Percentiles rank a stretch among this genome's conserved stretches.
Conservation (phyloP, 306 rosid species). For the Amphicarpaea edgeworthii region DNA sequence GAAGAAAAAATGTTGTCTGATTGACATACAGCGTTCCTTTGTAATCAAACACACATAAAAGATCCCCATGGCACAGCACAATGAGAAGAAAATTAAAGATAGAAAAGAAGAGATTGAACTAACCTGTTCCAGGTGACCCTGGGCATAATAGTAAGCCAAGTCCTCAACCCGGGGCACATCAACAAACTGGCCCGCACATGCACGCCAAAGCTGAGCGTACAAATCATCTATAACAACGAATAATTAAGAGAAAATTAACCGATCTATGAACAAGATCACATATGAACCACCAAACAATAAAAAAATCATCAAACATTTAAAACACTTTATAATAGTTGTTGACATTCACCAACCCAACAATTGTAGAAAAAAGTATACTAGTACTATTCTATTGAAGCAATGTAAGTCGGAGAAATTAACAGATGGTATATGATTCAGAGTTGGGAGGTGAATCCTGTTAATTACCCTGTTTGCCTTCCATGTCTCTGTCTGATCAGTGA, state of each 20-base stretch:
- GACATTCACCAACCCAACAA: not conserved
- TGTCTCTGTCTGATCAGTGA: too few relatives aligned
- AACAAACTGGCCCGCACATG: slow-evolving; percentile 63
- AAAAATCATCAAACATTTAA: not conserved
- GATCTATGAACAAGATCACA: not conserved
- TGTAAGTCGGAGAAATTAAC: too few relatives aligned
- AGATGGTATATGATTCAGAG: too few relatives aligned
- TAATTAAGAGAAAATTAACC: not conserved
- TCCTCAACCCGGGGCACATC: slow-evolving; percentile 63
- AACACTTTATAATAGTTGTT: not conserved
- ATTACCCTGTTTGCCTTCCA: too few relatives aligned
- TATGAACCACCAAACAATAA: not conserved
- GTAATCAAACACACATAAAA: not conserved
- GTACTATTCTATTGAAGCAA: not conserved
- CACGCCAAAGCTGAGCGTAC: slow-evolving; percentile 55
- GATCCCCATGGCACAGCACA: not conserved
- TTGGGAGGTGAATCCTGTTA: too few relatives aligned
- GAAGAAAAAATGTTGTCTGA: not conserved
- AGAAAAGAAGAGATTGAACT: not conserved
- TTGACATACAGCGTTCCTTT: not conserved
- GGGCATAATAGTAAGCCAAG: slow-evolving; percentile 65
- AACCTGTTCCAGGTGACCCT: slow-evolving; percentile 86
- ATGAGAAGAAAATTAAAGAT: not conserved
- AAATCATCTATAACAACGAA: slow-evolving; percentile 38
- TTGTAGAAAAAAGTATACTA: not conserved